Evolutionary conservation across 148 eudicot genomes (phyloP).

Genomic region (Mesembryanthemum crystallinum): DNA sequence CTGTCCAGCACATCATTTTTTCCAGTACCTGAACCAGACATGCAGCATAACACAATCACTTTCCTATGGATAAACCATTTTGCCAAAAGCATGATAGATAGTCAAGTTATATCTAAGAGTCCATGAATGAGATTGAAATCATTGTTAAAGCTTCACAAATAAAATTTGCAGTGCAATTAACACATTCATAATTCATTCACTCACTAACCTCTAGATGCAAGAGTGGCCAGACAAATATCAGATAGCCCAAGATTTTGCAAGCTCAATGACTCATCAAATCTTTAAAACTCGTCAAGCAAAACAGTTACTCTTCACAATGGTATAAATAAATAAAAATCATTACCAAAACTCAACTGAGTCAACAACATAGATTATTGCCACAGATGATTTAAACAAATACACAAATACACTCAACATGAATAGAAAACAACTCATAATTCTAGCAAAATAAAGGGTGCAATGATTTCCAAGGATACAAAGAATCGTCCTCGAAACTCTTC

Average conservation of each 20-base stretch:
- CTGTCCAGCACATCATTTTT: conserved; percentile 36
- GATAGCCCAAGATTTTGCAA: conserved; percentile 79
- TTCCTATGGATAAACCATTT: not conserved
- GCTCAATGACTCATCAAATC: conserved; percentile 74
- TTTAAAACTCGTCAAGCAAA: conserved; percentile 44
- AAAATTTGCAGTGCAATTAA: not conserved
- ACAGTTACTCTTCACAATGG: conserved; percentile 8
- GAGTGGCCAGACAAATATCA: conserved; percentile 73
- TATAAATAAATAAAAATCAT: not conserved
- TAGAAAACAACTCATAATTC: not conserved
- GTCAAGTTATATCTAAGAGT: not conserved
- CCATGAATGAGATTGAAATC: not conserved
- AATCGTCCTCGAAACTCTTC: conserved; percentile 40
- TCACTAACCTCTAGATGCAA: conserved; percentile 81
- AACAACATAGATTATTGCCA: not conserved
- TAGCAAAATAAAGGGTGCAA: not conserved
- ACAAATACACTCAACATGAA: not conserved
- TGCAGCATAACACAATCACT: not conserved
- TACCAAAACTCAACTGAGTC: not conserved
- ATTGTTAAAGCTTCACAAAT: not conserved
- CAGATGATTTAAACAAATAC: not conserved
- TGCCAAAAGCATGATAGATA: not conserved
- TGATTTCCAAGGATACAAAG: conserved; percentile 59
- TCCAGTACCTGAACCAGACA: conserved; percentile 40
- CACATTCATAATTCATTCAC: conserved; percentile 14